Base-by-base conservation (phyloP, 2,329 filamentous ascomycete species). In the Aspergillus tubingensis region DNA sequence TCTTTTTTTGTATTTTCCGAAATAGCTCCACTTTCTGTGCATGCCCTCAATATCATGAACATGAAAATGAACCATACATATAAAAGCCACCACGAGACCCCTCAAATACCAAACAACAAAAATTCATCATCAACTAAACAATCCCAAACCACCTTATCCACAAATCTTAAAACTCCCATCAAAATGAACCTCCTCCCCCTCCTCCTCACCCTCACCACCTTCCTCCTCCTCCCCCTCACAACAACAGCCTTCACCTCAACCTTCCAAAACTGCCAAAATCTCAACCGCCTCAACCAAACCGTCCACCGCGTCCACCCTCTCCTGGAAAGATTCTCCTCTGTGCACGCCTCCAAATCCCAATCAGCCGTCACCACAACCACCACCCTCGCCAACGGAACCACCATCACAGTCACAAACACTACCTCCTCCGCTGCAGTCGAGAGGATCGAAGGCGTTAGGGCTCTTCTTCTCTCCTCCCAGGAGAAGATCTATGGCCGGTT, bases 231-330 rank as follows among this genome's bases (percentile, higher is more conserved):
- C 13, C 44, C 23, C 23, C 3, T 48, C 44, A 19, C 17, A 19
- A 7, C 41, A 44, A 3, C 41, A 19, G 41, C 41, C 19, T 44
- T 44, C 19, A 49, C n/a, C 11, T 11, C 52, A 21, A 54, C 25
- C 30, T 21, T 57, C 48, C 41, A 56, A 27, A 48, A 43, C 53
- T 62, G 60, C 49, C 52, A 49, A n/a, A 53, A 17, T 17, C 48
- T 62, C 21, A 54, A 59, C 13, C 53, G 53, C 21, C 48, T 62
- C 2, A 62, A 54, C 43, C 21, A 36, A 21, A 62, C 60, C 32
- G 23, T 59, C 13, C 39, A 56, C 13, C 57, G 53, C 27, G 44
- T 57, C 5, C 56, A 51, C 23, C 57, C 60, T 3, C 39, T 62
- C 39, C 44, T 62, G 2, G 60, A 62, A 8, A 53, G 19, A 21